These are phyloP conservation scores for Closterium sp. DNA, from an alignment of 139 green algal species.

Conservation along the genomic window DNA sequence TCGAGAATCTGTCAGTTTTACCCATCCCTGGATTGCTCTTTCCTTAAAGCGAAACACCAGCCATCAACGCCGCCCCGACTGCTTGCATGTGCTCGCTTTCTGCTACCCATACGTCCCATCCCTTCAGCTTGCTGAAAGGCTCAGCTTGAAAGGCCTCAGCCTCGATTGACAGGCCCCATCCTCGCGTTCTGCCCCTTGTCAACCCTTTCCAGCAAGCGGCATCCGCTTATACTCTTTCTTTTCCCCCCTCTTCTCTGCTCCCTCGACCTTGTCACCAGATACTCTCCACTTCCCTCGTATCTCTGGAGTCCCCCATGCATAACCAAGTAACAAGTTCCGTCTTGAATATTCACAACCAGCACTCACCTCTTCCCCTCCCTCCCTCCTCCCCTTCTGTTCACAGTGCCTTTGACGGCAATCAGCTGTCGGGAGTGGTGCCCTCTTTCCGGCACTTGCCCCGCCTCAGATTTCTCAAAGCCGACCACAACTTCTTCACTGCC, in stretches of 20 bases:
- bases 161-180: background rate
- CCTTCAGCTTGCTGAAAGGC: background rate
- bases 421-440: background rate
- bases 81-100: background rate
- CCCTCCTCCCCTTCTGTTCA: background rate
- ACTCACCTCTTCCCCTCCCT: background rate
- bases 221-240: background rate
- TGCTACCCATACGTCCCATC: background rate
- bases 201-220: background rate
- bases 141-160: background rate
- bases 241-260: too few species aligned
- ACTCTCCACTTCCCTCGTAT: background rate
- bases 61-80: background rate
- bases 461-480: background rate
- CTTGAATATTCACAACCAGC: background rate
- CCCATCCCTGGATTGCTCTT: background rate
- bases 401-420: background rate
- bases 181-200: too few species aligned
- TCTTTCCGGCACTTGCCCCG: background rate
- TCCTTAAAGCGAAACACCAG: too few species aligned
- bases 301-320: background rate
- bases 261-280: background rate
- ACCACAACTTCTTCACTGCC: background rate
- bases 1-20: background rate
- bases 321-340: background rate